Base-by-base conservation (phyloP, 345 rosid genomes). In the Physaria fendleri region DNA sequence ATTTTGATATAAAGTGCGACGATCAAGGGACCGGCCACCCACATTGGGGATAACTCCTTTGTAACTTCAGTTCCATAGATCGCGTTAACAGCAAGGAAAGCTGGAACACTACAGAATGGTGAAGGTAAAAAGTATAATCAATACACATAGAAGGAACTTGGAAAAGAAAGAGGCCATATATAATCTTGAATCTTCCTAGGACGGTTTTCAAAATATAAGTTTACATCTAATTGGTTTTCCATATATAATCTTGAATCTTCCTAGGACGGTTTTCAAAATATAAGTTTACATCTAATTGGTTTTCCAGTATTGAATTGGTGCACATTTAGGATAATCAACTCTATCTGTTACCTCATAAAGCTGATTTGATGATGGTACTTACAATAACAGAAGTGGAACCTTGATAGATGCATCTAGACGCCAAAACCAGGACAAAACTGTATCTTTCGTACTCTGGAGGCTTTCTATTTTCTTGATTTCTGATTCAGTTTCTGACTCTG, bases 11-110 rank as follows among this genome's bases (percentile, higher is more conserved):
- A 88, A 16, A 85, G 64, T 15, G 82, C 84, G 22, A 74, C 76
- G 29, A 85, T 64, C 58, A 88, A 56, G 43, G 98, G 96, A n/a
- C 98, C 98, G 5, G 74, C 40, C 8, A 85, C 67, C 96, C 96
- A 91, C 71, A 91, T 57, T 24, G 98, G 96, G 10, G 77, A 71
- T 75, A 91, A 65, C 74, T 91, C 95, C 75, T 81, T 84, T 29
- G 95, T 82, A 66, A 91, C 90, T 76, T 77, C 82, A 24, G 74
- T 68, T 24, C 98, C 98, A 14, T 81, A 84, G 12, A 76, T 62
- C 13, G 73, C 62, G 56, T 76, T 84, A 56, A 91, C 76, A 8
- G 78, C 84, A 56, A 91, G 63, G 68, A 74, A 88, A 62, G 75
- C 68, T 23, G 96, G 96, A 54, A 75, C 59, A 61, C 98, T 91